These are phyloP conservation scores for Coriaria nepalensis DNA, from an alignment of 306 rosid genomes.

Conservation along the genomic window DNA sequence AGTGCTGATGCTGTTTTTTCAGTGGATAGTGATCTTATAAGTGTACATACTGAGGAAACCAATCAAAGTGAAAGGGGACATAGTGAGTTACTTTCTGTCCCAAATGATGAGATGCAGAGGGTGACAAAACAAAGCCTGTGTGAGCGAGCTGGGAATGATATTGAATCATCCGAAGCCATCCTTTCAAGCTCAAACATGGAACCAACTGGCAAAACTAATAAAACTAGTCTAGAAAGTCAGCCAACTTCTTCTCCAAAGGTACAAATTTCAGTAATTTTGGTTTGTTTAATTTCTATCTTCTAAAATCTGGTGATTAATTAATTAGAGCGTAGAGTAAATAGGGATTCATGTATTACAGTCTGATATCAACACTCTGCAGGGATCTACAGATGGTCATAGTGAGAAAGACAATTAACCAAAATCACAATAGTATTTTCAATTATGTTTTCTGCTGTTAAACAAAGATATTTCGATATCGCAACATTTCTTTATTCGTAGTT, in stretches of 20 bases:
- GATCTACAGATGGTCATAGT: too few relatives aligned
- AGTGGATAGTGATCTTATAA: slow-evolving; percentile 11
- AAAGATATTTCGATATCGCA: too few relatives aligned
- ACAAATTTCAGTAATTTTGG: not conserved
- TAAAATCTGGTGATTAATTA: not conserved
- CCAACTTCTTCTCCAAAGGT: slow-evolving; percentile 33
- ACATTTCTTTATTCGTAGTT: too few relatives aligned
- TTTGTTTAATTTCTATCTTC: not conserved
- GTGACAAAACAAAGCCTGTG: slow-evolving; percentile 4
- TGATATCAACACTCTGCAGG: too few relatives aligned
- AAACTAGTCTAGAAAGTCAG: slow-evolving; percentile 21
- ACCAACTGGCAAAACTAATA: slow-evolving; percentile 17
- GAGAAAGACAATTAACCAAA: too few relatives aligned
- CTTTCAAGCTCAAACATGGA: slow-evolving; percentile 14
- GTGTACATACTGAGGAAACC: slow-evolving; percentile 21
- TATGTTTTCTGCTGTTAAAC: too few relatives aligned
- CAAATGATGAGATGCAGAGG: slow-evolving; percentile 7
- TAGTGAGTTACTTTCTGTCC: slow-evolving; percentile 9
- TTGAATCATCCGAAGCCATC: slow-evolving; percentile 17
- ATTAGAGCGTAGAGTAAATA: not conserved
- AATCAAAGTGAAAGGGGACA: slow-evolving; percentile 18
- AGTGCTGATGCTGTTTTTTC: slow-evolving; percentile 14
- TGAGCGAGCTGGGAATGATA: slow-evolving; percentile 10
- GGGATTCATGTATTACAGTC: not conserved
- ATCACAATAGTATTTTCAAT: too few relatives aligned